Evolutionary conservation across 345 rosid species (phyloP).

Genomic region (Pelargonium nanum): DNA sequence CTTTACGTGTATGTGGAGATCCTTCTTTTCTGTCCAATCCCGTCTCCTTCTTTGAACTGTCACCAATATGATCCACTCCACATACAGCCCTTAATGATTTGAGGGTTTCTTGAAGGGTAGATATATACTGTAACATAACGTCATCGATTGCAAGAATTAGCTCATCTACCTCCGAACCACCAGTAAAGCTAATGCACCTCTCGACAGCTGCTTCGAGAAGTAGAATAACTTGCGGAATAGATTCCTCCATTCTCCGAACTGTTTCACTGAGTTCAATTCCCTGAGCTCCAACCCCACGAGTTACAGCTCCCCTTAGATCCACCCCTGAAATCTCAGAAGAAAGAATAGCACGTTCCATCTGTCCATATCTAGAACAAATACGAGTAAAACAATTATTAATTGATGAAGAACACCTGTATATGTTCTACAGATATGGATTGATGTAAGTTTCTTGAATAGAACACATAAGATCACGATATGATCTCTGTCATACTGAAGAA

Average conservation of each 20-base stretch:
- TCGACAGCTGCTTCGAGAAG: conserved; percentile 96
- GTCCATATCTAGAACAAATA: conserved; percentile 61
- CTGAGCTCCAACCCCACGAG: conserved; percentile 96
- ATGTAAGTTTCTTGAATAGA: not conserved
- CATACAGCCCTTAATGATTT: conserved; percentile 85
- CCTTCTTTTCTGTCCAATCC: conserved; percentile 60
- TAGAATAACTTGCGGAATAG: conserved; percentile 82
- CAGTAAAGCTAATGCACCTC: conserved; percentile 82
- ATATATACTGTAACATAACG: conserved; percentile 78
- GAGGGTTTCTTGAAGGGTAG: conserved; percentile 83
- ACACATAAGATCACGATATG: not conserved
- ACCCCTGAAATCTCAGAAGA: conserved; percentile 83
- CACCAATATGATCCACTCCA: conserved; percentile 65
- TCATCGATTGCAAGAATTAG: conserved; percentile 88
- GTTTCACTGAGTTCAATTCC: conserved; percentile 98
- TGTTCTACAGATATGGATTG: not conserved
- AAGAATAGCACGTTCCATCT: conserved; percentile 84
- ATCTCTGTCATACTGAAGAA: not conserved
- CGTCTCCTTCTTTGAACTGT: conserved; percentile 41
- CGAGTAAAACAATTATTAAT: not conserved
- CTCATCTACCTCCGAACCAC: conserved; percentile 97
- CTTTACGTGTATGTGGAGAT: conserved; percentile 49
- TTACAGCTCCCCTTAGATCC: conserved; percentile 94
- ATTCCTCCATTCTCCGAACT: conserved; percentile 97
- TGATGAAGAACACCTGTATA: not conserved